phyloP scores from a whole-genome alignment of 805 yeast genomes.

The Zygotorulaspora chibaensis region DNA sequence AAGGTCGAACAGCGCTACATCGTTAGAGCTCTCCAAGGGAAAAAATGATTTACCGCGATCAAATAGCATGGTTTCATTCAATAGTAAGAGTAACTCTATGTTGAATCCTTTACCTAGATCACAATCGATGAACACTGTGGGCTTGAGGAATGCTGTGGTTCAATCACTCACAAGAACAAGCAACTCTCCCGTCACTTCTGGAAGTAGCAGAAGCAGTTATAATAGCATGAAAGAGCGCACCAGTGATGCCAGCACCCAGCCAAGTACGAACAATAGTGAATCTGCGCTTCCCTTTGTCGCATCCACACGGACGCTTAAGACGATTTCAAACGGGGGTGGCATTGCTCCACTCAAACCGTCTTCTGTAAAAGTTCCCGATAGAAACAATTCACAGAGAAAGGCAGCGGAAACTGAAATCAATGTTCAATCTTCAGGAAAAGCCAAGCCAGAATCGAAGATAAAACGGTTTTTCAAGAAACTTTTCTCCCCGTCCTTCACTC shows the following conservation, averaged over 20 bases:
- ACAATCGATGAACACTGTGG: conserved; percentile 11
- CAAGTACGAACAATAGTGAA: conserved; percentile 9
- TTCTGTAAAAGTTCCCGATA: background rate
- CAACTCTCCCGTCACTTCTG: conserved; percentile 6
- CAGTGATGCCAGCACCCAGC: conserved; percentile 8
- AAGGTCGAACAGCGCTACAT: background rate
- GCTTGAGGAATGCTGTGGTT: background rate
- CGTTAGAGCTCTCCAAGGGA: background rate
- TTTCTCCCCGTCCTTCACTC: conserved; percentile 5
- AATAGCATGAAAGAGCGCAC: conserved; percentile 15
- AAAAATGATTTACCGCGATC: conserved; percentile 8
- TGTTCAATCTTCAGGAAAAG: background rate
- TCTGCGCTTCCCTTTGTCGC: conserved; percentile 1
- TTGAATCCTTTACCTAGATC: conserved; percentile 5
- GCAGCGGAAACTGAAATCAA: background rate
- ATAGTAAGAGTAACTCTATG: conserved; percentile 1
- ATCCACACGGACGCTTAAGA: background rate
- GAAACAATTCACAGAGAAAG: background rate
- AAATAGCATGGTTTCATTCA: conserved; percentile 10
- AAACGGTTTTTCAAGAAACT: conserved; percentile 15
- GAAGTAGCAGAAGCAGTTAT: conserved; percentile 12
- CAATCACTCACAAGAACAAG: background rate
- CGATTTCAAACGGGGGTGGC: no score
- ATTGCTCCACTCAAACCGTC: background rate
- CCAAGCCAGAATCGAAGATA: conserved; percentile 10